Evolutionary conservation across 1,139 yeast species (phyloP).

Genomic region (Kluyveromyces sp.): DNA sequence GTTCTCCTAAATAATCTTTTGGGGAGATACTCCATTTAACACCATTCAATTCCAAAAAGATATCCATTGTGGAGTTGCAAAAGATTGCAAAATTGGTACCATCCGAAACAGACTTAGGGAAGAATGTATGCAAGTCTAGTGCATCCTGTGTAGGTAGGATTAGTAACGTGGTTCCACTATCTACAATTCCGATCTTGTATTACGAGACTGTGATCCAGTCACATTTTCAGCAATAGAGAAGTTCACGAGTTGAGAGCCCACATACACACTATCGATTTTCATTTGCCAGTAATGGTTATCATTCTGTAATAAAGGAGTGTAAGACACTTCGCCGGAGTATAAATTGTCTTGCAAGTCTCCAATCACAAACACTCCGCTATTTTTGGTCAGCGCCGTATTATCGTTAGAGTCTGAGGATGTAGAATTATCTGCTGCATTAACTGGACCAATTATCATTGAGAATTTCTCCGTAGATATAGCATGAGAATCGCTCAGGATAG

Average conservation of each 20-base stretch:
- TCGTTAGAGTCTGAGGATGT: background rate
- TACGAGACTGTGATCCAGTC: slow-evolving; percentile 11
- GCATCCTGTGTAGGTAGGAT: slow-evolving; percentile 55
- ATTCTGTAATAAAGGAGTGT: slow-evolving; percentile 36
- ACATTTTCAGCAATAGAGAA: slow-evolving; percentile 26
- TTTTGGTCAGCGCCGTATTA: slow-evolving; percentile 13
- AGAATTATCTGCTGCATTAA: slow-evolving; percentile 21
- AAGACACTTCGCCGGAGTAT: slow-evolving; percentile 38
- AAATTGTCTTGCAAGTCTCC: slow-evolving; percentile 38
- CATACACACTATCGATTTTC: slow-evolving; percentile 33
- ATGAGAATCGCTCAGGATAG: slow-evolving; percentile 32
- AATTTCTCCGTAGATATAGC: slow-evolving; percentile 35
- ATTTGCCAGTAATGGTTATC: slow-evolving; percentile 47
- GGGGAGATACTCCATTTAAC: slow-evolving; percentile 41
- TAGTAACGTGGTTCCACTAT: slow-evolving; percentile 61
- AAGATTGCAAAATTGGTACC: slow-evolving; percentile 53
- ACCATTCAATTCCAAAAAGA: slow-evolving; percentile 38
- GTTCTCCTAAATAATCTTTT: slow-evolving; percentile 41
- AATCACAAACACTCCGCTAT: slow-evolving; percentile 39
- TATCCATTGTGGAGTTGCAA: slow-evolving; percentile 39
- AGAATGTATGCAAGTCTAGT: slow-evolving; percentile 42
- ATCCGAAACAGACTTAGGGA: slow-evolving; percentile 44
- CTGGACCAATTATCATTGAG: slow-evolving; percentile 37
- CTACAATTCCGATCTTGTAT: slow-evolving; percentile 41
- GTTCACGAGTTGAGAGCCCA: slow-evolving; percentile 30